A percentile compares a stretch with the other conserved stretches of the same genome.
Evolutionary conservation across 345 rosid genomes (phyloP).

Genomic region (Dipteronia dyeriana): DNA sequence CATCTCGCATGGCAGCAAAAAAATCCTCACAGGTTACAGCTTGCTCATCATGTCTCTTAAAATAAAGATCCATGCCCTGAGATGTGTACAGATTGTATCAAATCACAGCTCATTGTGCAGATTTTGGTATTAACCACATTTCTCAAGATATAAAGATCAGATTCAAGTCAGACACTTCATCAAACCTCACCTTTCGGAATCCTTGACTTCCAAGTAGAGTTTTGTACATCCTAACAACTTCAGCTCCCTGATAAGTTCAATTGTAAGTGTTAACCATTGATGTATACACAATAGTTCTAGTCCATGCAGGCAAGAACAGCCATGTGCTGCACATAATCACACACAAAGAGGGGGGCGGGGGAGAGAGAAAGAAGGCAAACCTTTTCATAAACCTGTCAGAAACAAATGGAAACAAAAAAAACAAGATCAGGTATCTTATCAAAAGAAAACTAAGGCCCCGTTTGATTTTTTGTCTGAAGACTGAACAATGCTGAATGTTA

Average conservation of each 20-base stretch:
- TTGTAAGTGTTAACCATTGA: constrained; percentile 14
- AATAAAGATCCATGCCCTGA: constrained; percentile 98
- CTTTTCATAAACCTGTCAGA: constrained; percentile 90
- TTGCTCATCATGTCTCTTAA: constrained; percentile 91
- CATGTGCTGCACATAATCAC: neutral
- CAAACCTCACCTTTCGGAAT: constrained; percentile 72
- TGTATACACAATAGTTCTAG: constrained; percentile 15
- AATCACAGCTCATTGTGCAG: neutral
- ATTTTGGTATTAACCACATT: neutral
- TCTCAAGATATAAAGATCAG: neutral
- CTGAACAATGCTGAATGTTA: no score
- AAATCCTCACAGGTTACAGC: constrained; percentile 99
- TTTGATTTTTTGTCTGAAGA: no score
- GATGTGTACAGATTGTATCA: constrained; percentile 27
- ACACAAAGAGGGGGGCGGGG: neutral
- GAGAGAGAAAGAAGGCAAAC: constrained; percentile 39
- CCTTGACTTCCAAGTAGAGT: constrained; percentile 89
- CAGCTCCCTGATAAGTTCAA: constrained; percentile 77
- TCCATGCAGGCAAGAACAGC: constrained; percentile 2
- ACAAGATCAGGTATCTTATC: constrained; percentile 25
- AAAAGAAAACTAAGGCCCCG: constrained; percentile 24
- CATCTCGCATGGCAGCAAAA: constrained; percentile 96
- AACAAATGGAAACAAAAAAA: constrained; percentile 25
- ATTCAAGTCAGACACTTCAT: constrained; percentile 7
- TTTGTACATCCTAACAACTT: constrained; percentile 99